Evolutionary conservation across 2,329 filamentous ascomycete species (phyloP), one percentile per base, ranked within the genome.

Genomic region (Fusarium torulosum): DNA sequence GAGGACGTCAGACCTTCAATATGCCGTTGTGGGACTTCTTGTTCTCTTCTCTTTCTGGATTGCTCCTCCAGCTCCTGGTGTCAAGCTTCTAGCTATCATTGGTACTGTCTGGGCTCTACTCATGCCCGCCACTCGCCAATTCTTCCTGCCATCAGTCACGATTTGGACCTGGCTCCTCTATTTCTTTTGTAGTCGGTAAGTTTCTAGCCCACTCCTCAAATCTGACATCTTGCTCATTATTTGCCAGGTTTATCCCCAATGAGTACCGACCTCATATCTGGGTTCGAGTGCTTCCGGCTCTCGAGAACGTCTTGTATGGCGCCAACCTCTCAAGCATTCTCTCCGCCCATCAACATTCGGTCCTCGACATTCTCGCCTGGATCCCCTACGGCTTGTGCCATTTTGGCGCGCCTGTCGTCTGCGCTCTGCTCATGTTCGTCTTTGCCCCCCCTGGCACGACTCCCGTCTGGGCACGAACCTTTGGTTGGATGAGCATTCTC

Each of bases 231-330:
- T 35, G 56, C 49, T 47, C 20, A 40, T 33, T 13, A n/a, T 8
- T 9, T 45, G 13, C 59, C 13, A 75, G 94, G 75, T 97, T 97
- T 81, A 94, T 97, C 72, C 91, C 93, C 37, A 87, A 89, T 71
- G 91, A 95, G 75, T 96, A 94, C 82, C 90, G 95, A 71, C 94
- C 94, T 61, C 91, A 93, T 66, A 97, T 97, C 74, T 97, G 94
- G 92, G 95, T 97, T 70, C 93, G 94, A 75, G 93, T 98, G 27
- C 86, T 98, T 35, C 95, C 95, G 6, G 93, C 95, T 19, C 87
- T 98, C 67, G 95, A 98, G 81, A 97, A 98, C 79, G 96, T 98
- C 66, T 86, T 98, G 33, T 98, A 97, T 77, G 95, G 95, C 72
- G 94, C 94, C 66, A 97, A 97, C 80, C 85, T 97, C 59, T 97